Base-by-base conservation (phyloP, 2,329 filamentous ascomycete genomes). In the Phyllosticta paracitricarpa region DNA sequence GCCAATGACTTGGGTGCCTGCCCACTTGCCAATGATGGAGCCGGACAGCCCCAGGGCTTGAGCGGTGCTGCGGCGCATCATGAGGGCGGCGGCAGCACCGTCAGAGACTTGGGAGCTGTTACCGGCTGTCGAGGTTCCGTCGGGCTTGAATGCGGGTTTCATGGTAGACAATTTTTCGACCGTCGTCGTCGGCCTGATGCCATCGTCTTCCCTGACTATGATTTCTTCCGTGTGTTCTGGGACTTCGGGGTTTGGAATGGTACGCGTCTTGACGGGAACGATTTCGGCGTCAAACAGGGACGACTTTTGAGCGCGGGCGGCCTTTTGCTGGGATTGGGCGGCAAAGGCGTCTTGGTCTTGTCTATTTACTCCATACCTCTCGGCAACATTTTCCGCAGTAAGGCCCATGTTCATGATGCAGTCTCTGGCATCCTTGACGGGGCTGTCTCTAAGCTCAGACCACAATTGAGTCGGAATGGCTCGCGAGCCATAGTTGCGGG, bases 331-430 rank as follows among this genome's bases (percentile, higher is more conserved):
- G 22, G 85, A 89, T 66, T 84, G 78, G 2, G 85, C 87, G 0
- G 92, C 91, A 66, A 96, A 91, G 1, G 81, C 86, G 70, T 97
- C 92, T 76, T 96, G 91, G 64, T 95, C 91, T 2, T 78, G 81
- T 25, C 92, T 78, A 4, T 77, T 82, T 25, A 97, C 84, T 9
- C 83, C 83, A 70, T 96, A 95, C 55, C 91, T 78, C 67, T 80
- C 77, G 0, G 92, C 90, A 0, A 97, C 91, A 68, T 96, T 96
- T 79, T 97, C 92, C 4, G 85, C 87, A 12, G 92, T 97, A 62
- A 93, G 76, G 0, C 92, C 92, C 92, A 97, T 97, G 67, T 87
- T 85, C 92, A 96, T 95, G 71, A 97, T 84, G 72, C 92, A 96
- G 72, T 96, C 92, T 52, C 82, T 78, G 3, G 89, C 89, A 65